Evolutionary conservation across 2,329 filamentous ascomycete species (phyloP).

Genomic region (Fusarium coffeatum): DNA sequence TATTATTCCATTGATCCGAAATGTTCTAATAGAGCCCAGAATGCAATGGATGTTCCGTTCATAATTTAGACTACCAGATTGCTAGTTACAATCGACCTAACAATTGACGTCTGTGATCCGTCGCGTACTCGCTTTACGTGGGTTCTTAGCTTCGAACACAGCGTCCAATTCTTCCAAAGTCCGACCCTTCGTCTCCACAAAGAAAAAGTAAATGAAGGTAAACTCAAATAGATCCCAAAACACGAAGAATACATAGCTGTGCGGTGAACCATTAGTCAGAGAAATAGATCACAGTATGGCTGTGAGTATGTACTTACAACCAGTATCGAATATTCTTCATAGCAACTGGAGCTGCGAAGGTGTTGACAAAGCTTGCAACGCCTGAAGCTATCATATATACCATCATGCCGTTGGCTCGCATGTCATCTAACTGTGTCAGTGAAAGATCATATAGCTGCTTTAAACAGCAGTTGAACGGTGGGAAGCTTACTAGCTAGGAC

Average conservation of each 20-base stretch:
- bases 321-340: slow-evolving; percentile 34
- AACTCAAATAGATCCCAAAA: slow-evolving; percentile 21
- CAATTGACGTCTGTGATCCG: background rate
- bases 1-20: background rate
- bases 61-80: background rate
- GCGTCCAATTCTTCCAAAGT: background rate
- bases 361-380: slow-evolving; percentile 33
- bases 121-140: slow-evolving; percentile 10
- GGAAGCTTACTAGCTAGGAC: background rate
- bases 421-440: slow-evolving; percentile 17
- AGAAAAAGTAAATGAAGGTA: slow-evolving; percentile 7
- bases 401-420: slow-evolving; percentile 41
- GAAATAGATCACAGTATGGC: fast-evolving
- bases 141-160: background rate
- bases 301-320: background rate
- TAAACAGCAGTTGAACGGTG: fast-evolving
- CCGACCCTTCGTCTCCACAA: slow-evolving; percentile 7
- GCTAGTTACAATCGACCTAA: background rate
- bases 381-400: slow-evolving; percentile 24
- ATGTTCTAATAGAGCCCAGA: fast-evolving
- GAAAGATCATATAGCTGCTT: background rate
- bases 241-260: slow-evolving; percentile 13
- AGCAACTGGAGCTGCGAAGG: slow-evolving; percentile 34
- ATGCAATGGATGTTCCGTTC: fast-evolving
- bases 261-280: background rate